These are phyloP conservation scores for Hypoxylon sp. DNA, from an alignment of 2,329 filamentous ascomycete species.

Conservation along the genomic window DNA sequence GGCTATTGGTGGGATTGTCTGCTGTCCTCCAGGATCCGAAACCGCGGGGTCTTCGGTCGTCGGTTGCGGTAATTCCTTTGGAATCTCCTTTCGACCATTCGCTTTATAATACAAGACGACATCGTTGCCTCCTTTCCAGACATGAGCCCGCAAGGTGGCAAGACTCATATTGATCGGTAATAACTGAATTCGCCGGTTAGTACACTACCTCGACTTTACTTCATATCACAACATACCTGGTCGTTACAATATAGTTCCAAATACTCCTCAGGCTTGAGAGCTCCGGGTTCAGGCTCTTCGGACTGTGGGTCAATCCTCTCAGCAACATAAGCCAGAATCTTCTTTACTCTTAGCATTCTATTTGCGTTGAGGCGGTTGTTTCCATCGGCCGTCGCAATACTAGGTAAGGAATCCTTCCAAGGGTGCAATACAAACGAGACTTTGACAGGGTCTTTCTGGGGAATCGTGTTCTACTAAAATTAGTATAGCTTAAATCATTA, in stretches of 20 bases:
- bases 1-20: constrained; percentile 38
- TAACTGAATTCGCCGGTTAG: constrained; percentile 61
- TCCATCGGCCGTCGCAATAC: constrained; percentile 80
- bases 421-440: constrained; percentile 94
- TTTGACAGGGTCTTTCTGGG: constrained; percentile 92
- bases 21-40: constrained; percentile 39
- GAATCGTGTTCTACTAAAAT: constrained; percentile 77
- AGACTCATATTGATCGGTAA: constrained; percentile 89
- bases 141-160: constrained; percentile 89
- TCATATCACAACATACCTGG: constrained; percentile 71
- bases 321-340: constrained; percentile 92
- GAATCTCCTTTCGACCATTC: constrained; percentile 83
- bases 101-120: constrained; percentile 91
- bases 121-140: constrained; percentile 97
- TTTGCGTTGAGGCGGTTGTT: constrained; percentile 96
- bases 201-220: not conserved
- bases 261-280: constrained; percentile 88
- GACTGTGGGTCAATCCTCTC: constrained; percentile 87
- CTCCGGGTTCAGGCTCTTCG: constrained; percentile 70
- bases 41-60: constrained; percentile 42
- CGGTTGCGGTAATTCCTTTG: constrained; percentile 54
- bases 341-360: constrained; percentile 94
- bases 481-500: constrained; percentile 12
- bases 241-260: constrained; percentile 95
- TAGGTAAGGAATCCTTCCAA: constrained; percentile 80